Evolutionary conservation across 2,329 filamentous ascomycete genomes (phyloP), one percentile per base, ranked within the genome.

Genomic region (Daldinia sp.): DNA sequence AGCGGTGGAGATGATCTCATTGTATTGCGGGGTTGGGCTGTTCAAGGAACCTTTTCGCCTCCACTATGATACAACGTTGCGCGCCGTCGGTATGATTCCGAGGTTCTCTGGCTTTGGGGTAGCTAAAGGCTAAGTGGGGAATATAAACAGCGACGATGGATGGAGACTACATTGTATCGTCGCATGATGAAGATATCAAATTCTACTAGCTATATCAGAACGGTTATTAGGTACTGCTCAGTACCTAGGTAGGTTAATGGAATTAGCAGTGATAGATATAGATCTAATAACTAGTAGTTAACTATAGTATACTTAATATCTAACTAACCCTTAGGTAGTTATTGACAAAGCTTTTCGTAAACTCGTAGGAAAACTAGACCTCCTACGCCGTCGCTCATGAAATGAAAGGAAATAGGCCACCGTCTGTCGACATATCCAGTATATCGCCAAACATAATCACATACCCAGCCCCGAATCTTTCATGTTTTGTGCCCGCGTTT

Each of bases 401-500:
- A 53, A 54, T 29, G 11, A 8, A 47, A 51, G 39, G 3, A 39
- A 45, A 52, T 9, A 45, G 10, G 19, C 34, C 27, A 34, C 45
- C 49, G 25, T 29, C 23, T 23, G 6, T 41, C 35, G 25, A 27
- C 30, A 27, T 11, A 17, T 34, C n/a, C 8, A 3, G 15, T 32
- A 23, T 21, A 29, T 8, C 30, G 30, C 47, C 47, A 23, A 8
- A 25, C 25, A 25, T 32, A 15, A 19, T 34, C 57, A 68, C 47
- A 66, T 41, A 8, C 50, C 59, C 32, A 47, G 15, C 5, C 65
- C 65, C 8, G 65, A 63, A 34, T 68, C 63, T 35, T 68, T 68
- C 61, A 68, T 75, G 13, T 74, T 69, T 66, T 78, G 76, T 41
- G 76, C 75, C 32, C 76, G 68, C 27, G 76, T 76, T 61, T 74